Evolutionary conservation across 345 rosid genomes (phyloP), one percentile per base, ranked within the genome.

Genomic region (Melaleuca quinquenervia): DNA sequence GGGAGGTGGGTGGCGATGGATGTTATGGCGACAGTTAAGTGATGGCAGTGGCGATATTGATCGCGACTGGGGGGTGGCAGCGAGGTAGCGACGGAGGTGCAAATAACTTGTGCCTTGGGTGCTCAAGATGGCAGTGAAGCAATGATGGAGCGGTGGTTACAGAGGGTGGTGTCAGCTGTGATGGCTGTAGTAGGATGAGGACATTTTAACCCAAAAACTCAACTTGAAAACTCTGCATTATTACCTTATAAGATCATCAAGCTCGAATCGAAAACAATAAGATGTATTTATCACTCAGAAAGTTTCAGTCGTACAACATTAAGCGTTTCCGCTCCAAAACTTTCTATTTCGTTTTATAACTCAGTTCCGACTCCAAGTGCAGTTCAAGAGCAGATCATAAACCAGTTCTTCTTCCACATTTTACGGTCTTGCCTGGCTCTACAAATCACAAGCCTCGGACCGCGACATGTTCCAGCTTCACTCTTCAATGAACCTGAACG

Each of bases 351-450:
- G 11, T 62, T 62, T 62, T 15, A 29, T 7, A 62, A 29, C 76
- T 29, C 22, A 15, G 22, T 62, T 62, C 44, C 11, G 11, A 62
- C 75, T 27, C 21, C 1, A 22, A 29, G 44, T 16, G 44, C 29
- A 22, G 76, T 64, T 64, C 16, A 36, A 62, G 10, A 62, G 44
- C 21, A 62, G 9, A 29, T 62, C 29, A 62, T 16, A 51, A 83
- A 91, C 85, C 93, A 96, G 85, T 96, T 93, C 90, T 94, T 98
- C 88, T 92, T 98, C 99, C 99, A 96, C 98, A 95, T 94, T 90
- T 94, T 54, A 94, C 91, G 3, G 98, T 95, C 90, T 96, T 93
- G 84, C 95, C 99, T 2, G 99, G 6, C 99, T 88, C 96, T 99
- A 11, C 97, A 96, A n/a, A 91, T 89, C 27, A 95, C 56, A 78